Conservation (phyloP, 2,329 filamentous ascomycete genomes). For the Coniella vitis region DNA sequence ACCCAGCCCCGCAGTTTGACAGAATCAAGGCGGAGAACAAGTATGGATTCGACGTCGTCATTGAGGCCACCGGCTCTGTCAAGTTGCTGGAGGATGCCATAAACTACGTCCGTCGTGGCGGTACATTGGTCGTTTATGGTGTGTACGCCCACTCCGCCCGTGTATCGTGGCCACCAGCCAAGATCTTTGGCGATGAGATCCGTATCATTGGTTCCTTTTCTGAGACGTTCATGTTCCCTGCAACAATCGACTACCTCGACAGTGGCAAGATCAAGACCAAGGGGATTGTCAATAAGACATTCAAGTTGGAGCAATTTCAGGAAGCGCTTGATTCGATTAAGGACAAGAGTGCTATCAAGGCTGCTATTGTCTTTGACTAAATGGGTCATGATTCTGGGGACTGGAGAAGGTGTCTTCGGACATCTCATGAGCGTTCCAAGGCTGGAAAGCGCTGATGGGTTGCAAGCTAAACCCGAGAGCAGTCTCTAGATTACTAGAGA, state of each 20-base stretch:
- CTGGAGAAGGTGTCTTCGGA: background rate
- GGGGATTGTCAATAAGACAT: slow-evolving; percentile 68
- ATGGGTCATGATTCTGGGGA: background rate
- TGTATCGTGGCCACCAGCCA: slow-evolving; percentile 63
- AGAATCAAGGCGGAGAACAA: slow-evolving; percentile 58
- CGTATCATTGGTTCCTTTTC: slow-evolving; percentile 69
- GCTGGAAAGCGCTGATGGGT: too few relatives aligned
- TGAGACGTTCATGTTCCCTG: slow-evolving; percentile 65
- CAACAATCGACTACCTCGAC: slow-evolving; percentile 47
- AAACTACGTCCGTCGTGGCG: slow-evolving; percentile 63
- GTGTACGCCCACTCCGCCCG: slow-evolving; percentile 58
- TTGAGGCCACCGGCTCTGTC: slow-evolving; percentile 63
- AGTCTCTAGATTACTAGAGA: too few relatives aligned
- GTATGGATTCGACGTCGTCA: slow-evolving; percentile 65
- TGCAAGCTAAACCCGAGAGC: too few relatives aligned
- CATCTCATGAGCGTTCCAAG: too few relatives aligned
- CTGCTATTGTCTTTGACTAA: slow-evolving; percentile 63
- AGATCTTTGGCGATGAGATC: slow-evolving; percentile 64
- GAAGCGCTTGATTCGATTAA: slow-evolving; percentile 64
- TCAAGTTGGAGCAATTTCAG: slow-evolving; percentile 65
- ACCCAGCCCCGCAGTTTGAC: slow-evolving; percentile 53
- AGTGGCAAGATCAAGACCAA: slow-evolving; percentile 54
- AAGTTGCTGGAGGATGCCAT: slow-evolving; percentile 66
- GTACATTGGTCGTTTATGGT: slow-evolving; percentile 40
- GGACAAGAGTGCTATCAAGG: slow-evolving; percentile 69